Conservation (phyloP, 2,329 filamentous ascomycete species). For the Lachnellula cervina region DNA sequence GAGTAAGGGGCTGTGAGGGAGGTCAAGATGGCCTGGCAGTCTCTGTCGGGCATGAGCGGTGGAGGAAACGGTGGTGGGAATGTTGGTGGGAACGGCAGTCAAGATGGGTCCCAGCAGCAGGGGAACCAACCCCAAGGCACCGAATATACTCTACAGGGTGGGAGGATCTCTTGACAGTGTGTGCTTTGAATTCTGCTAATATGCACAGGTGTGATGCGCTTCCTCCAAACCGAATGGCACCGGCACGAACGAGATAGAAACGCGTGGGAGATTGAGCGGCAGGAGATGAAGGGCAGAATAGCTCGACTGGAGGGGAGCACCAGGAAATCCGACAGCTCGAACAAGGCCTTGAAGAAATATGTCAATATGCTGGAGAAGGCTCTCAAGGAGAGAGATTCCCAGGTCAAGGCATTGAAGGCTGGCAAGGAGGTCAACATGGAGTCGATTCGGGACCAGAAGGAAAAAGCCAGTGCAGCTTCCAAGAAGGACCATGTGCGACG, state of each 20-base stretch:
- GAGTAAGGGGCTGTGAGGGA: conserved; percentile 18
- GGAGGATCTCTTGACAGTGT: not conserved
- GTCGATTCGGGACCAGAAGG: conserved; percentile 34
- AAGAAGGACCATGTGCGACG: conserved; percentile 53
- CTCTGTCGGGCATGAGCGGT: conserved; percentile 51
- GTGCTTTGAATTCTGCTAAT: conserved; percentile 36
- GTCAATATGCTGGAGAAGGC: conserved; percentile 85
- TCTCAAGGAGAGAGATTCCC: conserved; percentile 76
- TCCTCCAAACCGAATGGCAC: conserved; percentile 98
- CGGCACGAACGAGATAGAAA: conserved; percentile 96
- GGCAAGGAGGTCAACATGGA: conserved; percentile 37
- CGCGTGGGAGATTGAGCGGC: conserved; percentile 97
- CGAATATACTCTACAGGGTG: conserved; percentile 69
- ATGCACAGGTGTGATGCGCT: conserved; percentile 98
- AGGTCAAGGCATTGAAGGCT: conserved; percentile 50
- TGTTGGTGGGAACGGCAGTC: conserved; percentile 19
- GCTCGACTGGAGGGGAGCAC: conserved; percentile 88
- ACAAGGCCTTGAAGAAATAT: conserved; percentile 86
- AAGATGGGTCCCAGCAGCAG: conserved; percentile 23
- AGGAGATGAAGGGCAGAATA: conserved; percentile 98
- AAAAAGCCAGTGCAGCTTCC: conserved; percentile 49
- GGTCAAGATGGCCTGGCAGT: conserved; percentile 64
- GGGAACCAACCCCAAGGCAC: conserved; percentile 53
- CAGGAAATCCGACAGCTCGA: conserved; percentile 78
- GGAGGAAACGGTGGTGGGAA: conserved; percentile 24